Percentiles rank a stretch among this genome's conserved stretches.
Conservation (phyloP, 2,329 filamentous ascomycete genomes). For the Rhexocercosporidium sp. region DNA sequence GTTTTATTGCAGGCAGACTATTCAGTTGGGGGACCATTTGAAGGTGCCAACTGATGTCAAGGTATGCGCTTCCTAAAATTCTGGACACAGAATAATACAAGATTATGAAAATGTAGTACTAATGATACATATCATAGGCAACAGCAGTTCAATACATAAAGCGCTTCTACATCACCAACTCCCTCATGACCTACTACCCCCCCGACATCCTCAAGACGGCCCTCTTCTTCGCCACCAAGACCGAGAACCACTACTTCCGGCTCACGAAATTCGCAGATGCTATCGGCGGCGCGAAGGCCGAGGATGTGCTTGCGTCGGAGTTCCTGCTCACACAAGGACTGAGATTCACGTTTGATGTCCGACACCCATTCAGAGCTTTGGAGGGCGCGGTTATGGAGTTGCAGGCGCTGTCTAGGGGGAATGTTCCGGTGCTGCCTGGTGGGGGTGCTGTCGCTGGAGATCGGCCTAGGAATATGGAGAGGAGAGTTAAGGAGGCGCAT, state of each 20-base stretch:
- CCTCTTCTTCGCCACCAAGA: constrained; percentile 92
- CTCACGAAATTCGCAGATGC: constrained; percentile 69
- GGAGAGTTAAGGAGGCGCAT: constrained; percentile 66
- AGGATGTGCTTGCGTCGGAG: constrained; percentile 88
- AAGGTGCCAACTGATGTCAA: constrained; percentile 65
- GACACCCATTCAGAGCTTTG: constrained; percentile 86
- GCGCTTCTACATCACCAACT: constrained; percentile 95
- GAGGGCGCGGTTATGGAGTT: constrained; percentile 89
- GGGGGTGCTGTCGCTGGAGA: constrained; percentile 7
- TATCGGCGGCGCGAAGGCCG: constrained; percentile 72
- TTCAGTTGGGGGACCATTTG: constrained; percentile 64
- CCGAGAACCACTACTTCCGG: constrained; percentile 74
- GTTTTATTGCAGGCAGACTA: constrained; percentile 72
- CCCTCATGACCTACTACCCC: constrained; percentile 94
- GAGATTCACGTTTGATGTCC: constrained; percentile 90
- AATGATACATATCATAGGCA: constrained; percentile 31
- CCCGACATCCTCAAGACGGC: constrained; percentile 87
- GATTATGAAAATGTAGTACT: neutral
- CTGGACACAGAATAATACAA: neutral
- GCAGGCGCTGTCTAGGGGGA: constrained; percentile 63
- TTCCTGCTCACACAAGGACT: constrained; percentile 92
- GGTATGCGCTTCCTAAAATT: constrained; percentile 46
- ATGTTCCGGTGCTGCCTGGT: constrained; percentile 32
- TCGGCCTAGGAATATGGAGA: constrained; percentile 39
- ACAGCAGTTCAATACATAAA: constrained; percentile 69